Percentiles rank a stretch among this genome's conserved stretches.
Conservation (phyloP, 2,329 filamentous ascomycete species). For the Penicillium nordicum region DNA sequence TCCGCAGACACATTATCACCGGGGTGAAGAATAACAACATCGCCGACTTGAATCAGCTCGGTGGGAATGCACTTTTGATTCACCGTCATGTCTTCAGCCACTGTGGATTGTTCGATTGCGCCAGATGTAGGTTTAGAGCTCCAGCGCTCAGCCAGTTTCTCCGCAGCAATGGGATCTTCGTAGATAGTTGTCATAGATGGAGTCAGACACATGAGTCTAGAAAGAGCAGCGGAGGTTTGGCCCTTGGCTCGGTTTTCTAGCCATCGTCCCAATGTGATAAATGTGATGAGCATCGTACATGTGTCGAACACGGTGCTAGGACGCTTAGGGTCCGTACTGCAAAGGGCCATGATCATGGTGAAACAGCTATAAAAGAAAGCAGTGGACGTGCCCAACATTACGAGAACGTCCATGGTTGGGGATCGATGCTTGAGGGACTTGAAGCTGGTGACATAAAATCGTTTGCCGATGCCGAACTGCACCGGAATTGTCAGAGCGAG, state of each 20-base stretch:
- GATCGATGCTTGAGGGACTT: slow-evolving; percentile 87
- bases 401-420: slow-evolving; percentile 96
- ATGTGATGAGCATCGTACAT: slow-evolving; percentile 96
- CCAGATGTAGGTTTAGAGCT: slow-evolving; percentile 10
- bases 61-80: slow-evolving; percentile 73
- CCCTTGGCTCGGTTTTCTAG: slow-evolving; percentile 94
- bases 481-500: slow-evolving; percentile 82
- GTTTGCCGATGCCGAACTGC: slow-evolving; percentile 92
- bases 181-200: slow-evolving; percentile 98
- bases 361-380: slow-evolving; percentile 94
- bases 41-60: slow-evolving; percentile 88
- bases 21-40: slow-evolving; percentile 87
- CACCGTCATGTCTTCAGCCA: slow-evolving; percentile 18
- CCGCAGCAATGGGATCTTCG: slow-evolving; percentile 85
- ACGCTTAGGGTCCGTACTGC: slow-evolving; percentile 70
- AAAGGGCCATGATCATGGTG: slow-evolving; percentile 77
- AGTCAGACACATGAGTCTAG: slow-evolving; percentile 88
- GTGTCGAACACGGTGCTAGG: slow-evolving; percentile 94
- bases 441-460: slow-evolving; percentile 91
- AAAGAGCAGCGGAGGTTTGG: slow-evolving; percentile 90
- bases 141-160: slow-evolving; percentile 84
- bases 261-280: slow-evolving; percentile 86
- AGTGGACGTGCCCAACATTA: slow-evolving; percentile 87
- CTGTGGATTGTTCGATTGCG: slow-evolving; percentile 1
- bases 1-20: slow-evolving; percentile 97